Evolutionary conservation across 331 rosid genomes (phyloP), one percentile per base, ranked within the genome.

Genomic region (Dryas integrifolia): DNA sequence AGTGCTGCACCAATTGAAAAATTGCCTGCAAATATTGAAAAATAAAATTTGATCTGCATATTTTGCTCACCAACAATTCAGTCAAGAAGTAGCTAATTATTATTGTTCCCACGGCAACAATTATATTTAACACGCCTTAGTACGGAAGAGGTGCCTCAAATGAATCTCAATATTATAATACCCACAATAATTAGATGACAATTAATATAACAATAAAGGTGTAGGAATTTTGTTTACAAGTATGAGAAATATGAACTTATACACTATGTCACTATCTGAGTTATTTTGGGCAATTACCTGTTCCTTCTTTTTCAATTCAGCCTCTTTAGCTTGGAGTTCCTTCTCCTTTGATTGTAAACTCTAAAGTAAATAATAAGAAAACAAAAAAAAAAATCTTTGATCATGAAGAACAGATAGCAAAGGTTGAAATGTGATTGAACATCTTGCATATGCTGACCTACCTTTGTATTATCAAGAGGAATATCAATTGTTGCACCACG

Each of bases 321-420:
- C 89, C 79, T 95, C 99, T 86, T 80, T 95, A 40, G 96, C 92
- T 80, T 80, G 85, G 71, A 95, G 98, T 72, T 88, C 94, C 75
- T 82, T 92, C 79, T 92, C 98, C 86, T 75, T 92, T 44, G 90
- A 75, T 78, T 71, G 81, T 63, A 92, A 40, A 67, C 83, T 91
- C 99, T 92, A 72, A 50, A 80, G 43, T 73, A 65, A 77, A 80
- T 7, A 21, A 60, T 15, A 59, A 61, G 46, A 5, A 70, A 56
- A 51, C 14, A 43, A 15, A 61, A 57, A 18, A 18, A 41, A 69
- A 64, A 71, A 45, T 48, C 21, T 52, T 6, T 51, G 46, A 15
- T 39, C 67, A 70, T 58, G 26, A 61, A 69, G 48, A 78, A 72
- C 48, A 43, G 48, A 21, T 38, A 65, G 13, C 67, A 73, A 60